phyloP scores from a whole-genome alignment of 2,329 filamentous ascomycete species.

The Calonectria leucothoes region DNA sequence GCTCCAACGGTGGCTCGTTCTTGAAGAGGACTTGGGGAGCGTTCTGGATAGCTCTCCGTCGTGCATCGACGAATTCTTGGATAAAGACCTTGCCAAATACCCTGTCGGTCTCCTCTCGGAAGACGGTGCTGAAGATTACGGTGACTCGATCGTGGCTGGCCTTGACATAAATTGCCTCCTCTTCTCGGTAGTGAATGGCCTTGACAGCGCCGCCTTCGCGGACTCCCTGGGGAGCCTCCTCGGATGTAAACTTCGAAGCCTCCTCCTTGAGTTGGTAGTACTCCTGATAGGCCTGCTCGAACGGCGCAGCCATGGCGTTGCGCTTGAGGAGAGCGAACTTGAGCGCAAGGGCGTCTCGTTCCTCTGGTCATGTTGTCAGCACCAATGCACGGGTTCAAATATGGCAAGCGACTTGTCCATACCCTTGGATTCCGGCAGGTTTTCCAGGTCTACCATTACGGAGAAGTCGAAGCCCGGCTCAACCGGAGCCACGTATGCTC shows the following conservation, averaged over 20 bases:
- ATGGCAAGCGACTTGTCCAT: constrained; percentile 21
- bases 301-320: constrained; percentile 98
- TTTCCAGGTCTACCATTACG: constrained; percentile 87
- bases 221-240: constrained; percentile 92
- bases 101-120: constrained; percentile 96
- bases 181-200: constrained; percentile 97
- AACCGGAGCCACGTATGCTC: constrained; percentile 85
- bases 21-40: constrained; percentile 97
- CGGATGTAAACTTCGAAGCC: constrained; percentile 91
- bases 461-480: constrained; percentile 98
- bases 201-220: constrained; percentile 92
- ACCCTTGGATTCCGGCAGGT: constrained; percentile 84
- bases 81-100: constrained; percentile 99
- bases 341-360: constrained; percentile 85
- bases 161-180: constrained; percentile 99
- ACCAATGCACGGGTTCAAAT: neutral
- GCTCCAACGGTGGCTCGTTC: constrained; percentile 91
- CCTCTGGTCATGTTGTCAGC: constrained; percentile 65
- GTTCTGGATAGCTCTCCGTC: constrained; percentile 95
- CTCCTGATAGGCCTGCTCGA: constrained; percentile 96
- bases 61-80: constrained; percentile 97
- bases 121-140: constrained; percentile 98
- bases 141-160: constrained; percentile 97
- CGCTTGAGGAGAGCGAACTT: constrained; percentile 94
- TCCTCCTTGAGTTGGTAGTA: constrained; percentile 88